Evolutionary conservation across 2,329 filamentous ascomycete genomes (phyloP), one percentile per base, ranked within the genome.

Genomic region (Neonectria neomacrospora): DNA sequence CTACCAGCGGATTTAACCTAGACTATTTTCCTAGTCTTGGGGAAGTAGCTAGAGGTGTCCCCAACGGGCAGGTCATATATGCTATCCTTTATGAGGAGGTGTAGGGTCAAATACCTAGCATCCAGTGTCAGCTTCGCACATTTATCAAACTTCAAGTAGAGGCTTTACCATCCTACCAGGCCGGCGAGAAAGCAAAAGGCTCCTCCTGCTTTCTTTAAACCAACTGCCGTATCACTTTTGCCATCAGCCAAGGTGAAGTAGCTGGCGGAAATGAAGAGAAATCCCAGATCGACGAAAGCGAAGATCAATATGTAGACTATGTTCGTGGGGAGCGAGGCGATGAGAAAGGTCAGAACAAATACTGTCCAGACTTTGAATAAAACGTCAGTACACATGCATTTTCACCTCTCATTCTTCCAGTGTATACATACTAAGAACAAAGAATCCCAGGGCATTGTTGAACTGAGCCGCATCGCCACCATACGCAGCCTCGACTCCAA

Each of bases 381-480:
- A 8, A 20, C 18, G 2, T 44, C 14, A 44, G 41, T 5, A 41
- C n/a, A 18, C n/a, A 20, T 2, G 16, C 37, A 41, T 10, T 2
- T 10, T 10, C 28, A 9, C 5, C 2, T n/a, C 2, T 6, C 12
- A 11, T 16, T 39, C 6, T 4, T 7, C 34, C 16, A 4, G 39
- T 20, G 41, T 7, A 18, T 2, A 48, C 70, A 32, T 56, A 75
- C 73, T 55, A 6, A 75, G 54, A 41, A 74, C 61, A 12, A 72
- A 75, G 42, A 75, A 74, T 1, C 73, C 73, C 7, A 75, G 58
- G 2, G 73, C 73, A 26, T 75, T 75, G 28, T 74, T 70, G 32
- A 68, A 75, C 32, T 75, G 68, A 1, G 71, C 53, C 2, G 71
- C 73, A 7, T 65, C 59, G 6, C 71, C 73, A 1, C 73, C 73